Percentiles rank a stretch among this genome's conserved stretches.
phyloP scores from a whole-genome alignment of 768 basidiomycete species.

The Paxillus involutus region DNA sequence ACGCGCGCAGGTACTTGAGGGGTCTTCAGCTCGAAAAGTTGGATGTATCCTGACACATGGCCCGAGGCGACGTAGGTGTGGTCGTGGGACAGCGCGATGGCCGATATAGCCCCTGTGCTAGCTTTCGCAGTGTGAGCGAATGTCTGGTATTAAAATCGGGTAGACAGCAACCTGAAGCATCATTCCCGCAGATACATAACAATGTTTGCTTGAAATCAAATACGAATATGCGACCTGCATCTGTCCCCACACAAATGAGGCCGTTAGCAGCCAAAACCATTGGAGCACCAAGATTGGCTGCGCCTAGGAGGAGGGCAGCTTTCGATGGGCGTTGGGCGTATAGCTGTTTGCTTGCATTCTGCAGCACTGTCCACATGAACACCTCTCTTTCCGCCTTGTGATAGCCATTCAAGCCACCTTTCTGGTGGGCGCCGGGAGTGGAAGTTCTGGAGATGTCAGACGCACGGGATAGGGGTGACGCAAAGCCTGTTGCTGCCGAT shows the following conservation, averaged over 20 bases:
- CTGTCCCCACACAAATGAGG: conserved; percentile 86
- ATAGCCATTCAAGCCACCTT: conserved; percentile 18
- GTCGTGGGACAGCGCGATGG: conserved; percentile 88
- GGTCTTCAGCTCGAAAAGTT: conserved; percentile 78
- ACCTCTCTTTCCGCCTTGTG: conserved; percentile 47
- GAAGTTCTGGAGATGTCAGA: conserved; percentile 71
- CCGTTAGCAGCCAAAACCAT: conserved; percentile 86
- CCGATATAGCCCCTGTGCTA: conserved; percentile 74
- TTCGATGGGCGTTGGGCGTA: conserved; percentile 55
- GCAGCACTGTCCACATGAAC: conserved; percentile 76
- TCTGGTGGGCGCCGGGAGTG: conserved; percentile 43
- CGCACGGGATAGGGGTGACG: conserved; percentile 63
- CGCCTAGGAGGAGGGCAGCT: conserved; percentile 60
- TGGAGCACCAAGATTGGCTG: conserved; percentile 60
- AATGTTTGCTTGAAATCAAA: conserved; percentile 91
- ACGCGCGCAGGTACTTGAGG: conserved; percentile 67
- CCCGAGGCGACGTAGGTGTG: conserved; percentile 92
- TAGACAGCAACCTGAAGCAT: conserved; percentile 52
- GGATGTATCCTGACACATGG: conserved; percentile 80
- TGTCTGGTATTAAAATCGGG: conserved; percentile 7
- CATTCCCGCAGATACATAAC: conserved; percentile 75
- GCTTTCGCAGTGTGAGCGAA: conserved; percentile 40
- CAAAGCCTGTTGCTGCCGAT: conserved; percentile 42
- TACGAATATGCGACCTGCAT: conserved; percentile 72
- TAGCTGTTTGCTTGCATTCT: conserved; percentile 55